Conservation (phyloP, 139 green algal species). For the Chlorella sp. region DNA sequence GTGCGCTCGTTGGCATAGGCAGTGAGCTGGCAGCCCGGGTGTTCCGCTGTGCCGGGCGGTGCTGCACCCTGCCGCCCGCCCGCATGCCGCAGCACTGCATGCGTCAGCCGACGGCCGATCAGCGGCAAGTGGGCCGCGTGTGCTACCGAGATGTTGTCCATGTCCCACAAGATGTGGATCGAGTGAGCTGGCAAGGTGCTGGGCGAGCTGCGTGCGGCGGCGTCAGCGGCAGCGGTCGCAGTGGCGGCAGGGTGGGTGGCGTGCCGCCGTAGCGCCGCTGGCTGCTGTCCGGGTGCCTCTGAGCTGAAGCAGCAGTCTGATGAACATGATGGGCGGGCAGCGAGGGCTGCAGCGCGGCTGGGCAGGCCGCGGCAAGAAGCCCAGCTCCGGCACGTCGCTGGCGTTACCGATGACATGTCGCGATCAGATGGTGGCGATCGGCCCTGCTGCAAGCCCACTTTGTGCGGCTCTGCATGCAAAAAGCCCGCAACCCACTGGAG, state of each 20-base stretch:
- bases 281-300: background rate
- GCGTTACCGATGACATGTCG: too few relatives aligned
- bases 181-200: background rate
- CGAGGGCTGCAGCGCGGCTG: too few relatives aligned
- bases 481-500: too few relatives aligned
- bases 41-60: too few relatives aligned
- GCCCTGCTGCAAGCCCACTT: too few relatives aligned
- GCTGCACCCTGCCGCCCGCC: background rate
- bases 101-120: background rate
- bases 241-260: background rate
- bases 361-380: too few relatives aligned
- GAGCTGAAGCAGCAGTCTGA: too few relatives aligned
- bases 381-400: too few relatives aligned
- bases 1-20: constrained; percentile 16
- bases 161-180: constrained; percentile 1
- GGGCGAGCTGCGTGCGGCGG: background rate
- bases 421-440: too few relatives aligned
- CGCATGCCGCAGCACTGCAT: background rate
- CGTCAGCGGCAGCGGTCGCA: background rate
- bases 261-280: background rate
- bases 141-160: constrained; percentile 4
- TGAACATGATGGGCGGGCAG: too few relatives aligned
- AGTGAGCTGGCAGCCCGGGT: background rate
- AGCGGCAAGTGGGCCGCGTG: constrained; percentile 9
- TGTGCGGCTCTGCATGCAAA: too few relatives aligned